Base-by-base conservation (phyloP, 139 green algal genomes). In the Chlorella vulgaris region DNA sequence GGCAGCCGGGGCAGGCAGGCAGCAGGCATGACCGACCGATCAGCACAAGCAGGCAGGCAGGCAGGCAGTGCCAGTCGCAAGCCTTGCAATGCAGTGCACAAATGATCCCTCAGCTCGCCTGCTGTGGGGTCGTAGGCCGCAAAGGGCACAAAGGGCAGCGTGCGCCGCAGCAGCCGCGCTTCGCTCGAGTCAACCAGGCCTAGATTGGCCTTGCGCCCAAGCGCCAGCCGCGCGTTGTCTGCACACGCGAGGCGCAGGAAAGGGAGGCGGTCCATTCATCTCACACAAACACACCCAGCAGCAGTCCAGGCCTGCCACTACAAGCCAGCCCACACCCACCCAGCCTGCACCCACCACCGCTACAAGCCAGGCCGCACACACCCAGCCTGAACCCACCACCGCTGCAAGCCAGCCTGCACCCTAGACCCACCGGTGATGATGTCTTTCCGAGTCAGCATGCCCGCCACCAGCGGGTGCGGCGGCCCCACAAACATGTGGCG, bases 371-470 rank as follows among this genome's bases (percentile, higher is more conserved):
- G n/a, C n/a, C 36, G 21, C 6, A 29, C 36, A 18, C 35, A 39
- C 21, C 4, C 36, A 51, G 1, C 36, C n/a, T n/a, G n/a, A n/a
- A n/a, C n/a, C n/a, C n/a, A n/a, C n/a, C n/a, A n/a, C n/a, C n/a
- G n/a, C n/a, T n/a, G n/a, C n/a, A n/a, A n/a, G n/a, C n/a, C n/a
- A n/a, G n/a, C n/a, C n/a, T n/a, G n/a, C n/a, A n/a, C n/a, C n/a
- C n/a, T 0, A 1, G 2, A n/a, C 71, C 7, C 53, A 38, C 92
- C 91, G 47, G 90, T 83, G 35, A 77, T 90, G 36, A 92, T 81
- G 83, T 94, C 81, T 67, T 96, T 92, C 35, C 94, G 88, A 0
- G 91, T 97, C 69, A 98, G 88, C 42, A 98, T 78, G 33, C 94
- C 94, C 29, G 93, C 86, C 50, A 96, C 91, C 76, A 62, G 80